Evolutionary conservation across 1,284 basidiomycete species (phyloP), one percentile per base, ranked within the genome.

Genomic region (Rhizoctonia solani): DNA sequence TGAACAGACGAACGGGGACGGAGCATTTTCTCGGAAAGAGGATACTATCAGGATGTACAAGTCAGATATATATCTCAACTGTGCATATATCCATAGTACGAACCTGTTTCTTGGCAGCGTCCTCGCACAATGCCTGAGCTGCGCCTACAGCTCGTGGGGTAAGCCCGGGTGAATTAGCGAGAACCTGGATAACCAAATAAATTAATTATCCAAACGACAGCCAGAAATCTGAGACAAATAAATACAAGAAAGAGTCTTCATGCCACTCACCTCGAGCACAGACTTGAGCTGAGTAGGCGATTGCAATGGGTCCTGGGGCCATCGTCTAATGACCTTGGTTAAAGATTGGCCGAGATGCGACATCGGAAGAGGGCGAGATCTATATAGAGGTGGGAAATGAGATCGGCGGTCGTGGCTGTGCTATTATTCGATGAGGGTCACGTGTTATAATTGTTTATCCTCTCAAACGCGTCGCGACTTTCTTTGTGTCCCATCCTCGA

Each of bases 381-480:
- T 14, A 27, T 13, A 25, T 13, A 58, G 23, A 19, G 49, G 49
- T 9, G 44, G 6, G 5, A 6, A 52, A 19, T 52, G 49, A 39
- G 9, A 39, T n/a, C n/a, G n/a, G n/a, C n/a, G n/a, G n/a, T n/a
- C n/a, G n/a, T 23, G 44, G 44, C 44, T 47, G 44, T 47, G 44
- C 44, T 23, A 19, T 47, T 5, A 25, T 13, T 27, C 8, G 29
- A 25, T 5, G n/a, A 27, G 5, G 49, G 23, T 29, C 55, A 59
- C 55, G 55, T 59, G 55, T n/a, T n/a, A n/a, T n/a, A n/a, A n/a
- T 27, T 59, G 42, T 59, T 59, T 47, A 41, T 42, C 54, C 66
- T 58, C 44, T 21, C 13, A n/a, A n/a, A 59, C 66, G 66, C 66
- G 66, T 68, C 54, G 42, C 47, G 66, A 39, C 41, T 44, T 16